Conservation (phyloP, 257 asterid genomes). For the Forsythia suspensa region DNA sequence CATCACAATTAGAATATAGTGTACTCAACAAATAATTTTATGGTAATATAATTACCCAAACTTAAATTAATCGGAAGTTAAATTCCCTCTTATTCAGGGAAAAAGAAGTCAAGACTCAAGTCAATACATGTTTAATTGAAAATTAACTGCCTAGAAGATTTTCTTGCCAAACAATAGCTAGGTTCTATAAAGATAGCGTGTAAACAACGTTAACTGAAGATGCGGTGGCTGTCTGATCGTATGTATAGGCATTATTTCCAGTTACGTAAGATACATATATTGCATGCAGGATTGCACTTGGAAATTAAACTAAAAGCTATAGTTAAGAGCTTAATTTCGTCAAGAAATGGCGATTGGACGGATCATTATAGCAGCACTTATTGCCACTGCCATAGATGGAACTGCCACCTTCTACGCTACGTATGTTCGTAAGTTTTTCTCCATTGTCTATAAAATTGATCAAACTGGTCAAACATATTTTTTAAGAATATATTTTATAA, state of each 20-base stretch:
- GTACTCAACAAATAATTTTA: no score
- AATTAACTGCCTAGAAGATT: neutral
- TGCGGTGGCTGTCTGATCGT: neutral
- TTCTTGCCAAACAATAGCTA: neutral
- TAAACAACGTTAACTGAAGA: neutral
- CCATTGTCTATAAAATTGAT: neutral
- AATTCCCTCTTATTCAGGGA: neutral
- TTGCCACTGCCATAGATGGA: constrained; percentile 34
- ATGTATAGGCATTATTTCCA: neutral
- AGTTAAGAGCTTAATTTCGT: neutral
- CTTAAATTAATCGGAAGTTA: neutral
- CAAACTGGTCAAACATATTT: neutral
- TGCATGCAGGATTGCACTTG: neutral
- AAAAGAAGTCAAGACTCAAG: neutral
- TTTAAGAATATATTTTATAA: no score
- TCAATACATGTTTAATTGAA: neutral
- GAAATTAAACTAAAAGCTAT: neutral
- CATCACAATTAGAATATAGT: no score
- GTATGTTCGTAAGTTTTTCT: constrained; percentile 35
- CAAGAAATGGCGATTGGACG: neutral
- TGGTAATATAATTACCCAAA: no score
- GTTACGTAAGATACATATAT: neutral
- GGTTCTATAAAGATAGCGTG: neutral
- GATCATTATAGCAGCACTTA: neutral
- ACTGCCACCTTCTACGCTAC: constrained; percentile 43